A percentile compares a stretch with the other conserved stretches of the same genome.
Evolutionary conservation across 192 early-diverging fungal genomes (phyloP).

Genomic region (Coemansia sp.): DNA sequence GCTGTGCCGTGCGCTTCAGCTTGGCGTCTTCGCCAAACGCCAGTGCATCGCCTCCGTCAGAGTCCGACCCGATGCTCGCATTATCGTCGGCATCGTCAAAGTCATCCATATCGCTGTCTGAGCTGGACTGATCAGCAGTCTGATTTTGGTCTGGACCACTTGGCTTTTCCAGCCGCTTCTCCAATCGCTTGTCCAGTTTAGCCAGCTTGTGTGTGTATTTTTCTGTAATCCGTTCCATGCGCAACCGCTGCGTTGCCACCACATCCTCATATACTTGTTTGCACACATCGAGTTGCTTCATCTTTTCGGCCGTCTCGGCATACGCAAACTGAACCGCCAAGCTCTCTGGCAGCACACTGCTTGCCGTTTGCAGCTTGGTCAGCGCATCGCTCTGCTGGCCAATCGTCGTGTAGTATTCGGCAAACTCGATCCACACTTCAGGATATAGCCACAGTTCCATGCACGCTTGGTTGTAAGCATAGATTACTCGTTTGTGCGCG

Average conservation of each 20-base stretch:
- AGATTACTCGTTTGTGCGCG: conserved; percentile 70
- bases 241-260: conserved; percentile 16
- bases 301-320: conserved; percentile 67
- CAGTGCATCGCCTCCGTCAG: conserved; percentile 46
- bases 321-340: conserved; percentile 72
- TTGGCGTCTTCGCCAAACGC: conserved; percentile 10
- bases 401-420: conserved; percentile 30
- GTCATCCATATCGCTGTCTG: conserved; percentile 36
- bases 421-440: conserved; percentile 75
- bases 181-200: conserved; percentile 39
- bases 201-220: conserved; percentile 31
- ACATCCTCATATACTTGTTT: conserved; percentile 59
- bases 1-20: conserved; percentile 23
- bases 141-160: neutral
- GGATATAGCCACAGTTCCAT: conserved; percentile 83
- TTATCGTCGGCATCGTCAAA: conserved; percentile 51
- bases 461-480: conserved; percentile 85
- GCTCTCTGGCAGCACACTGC: conserved; percentile 45
- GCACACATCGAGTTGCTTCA: conserved; percentile 60
- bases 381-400: conserved; percentile 28
- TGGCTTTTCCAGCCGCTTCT: conserved; percentile 5
- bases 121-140: conserved; percentile 6
- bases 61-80: conserved; percentile 19
- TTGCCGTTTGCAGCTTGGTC: conserved; percentile 32
- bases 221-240: conserved; percentile 18